These are phyloP conservation scores for Pseudogymnoascus sp. DNA, from an alignment of 2,329 filamentous ascomycete genomes.

Conservation along the genomic window DNA sequence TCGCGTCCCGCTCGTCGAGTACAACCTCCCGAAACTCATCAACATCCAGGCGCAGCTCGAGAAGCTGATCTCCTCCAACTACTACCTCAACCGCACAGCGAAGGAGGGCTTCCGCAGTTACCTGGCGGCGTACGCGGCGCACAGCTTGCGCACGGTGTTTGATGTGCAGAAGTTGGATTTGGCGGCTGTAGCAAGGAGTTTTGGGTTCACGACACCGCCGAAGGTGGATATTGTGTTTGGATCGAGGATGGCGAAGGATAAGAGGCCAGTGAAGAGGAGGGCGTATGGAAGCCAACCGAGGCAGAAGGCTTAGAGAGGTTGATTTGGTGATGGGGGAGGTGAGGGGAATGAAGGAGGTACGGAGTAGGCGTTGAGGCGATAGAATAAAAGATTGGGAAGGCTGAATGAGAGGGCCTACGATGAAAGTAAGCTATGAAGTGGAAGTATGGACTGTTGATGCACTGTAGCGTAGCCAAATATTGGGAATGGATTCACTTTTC, in stretches of 20 bases:
- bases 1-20: slow-evolving; percentile 88
- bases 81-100: slow-evolving; percentile 86
- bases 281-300: slow-evolving; percentile 74
- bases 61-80: slow-evolving; percentile 90
- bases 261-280: slow-evolving; percentile 60
- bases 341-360: neutral
- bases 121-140: slow-evolving; percentile 88
- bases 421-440: neutral
- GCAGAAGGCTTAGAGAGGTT: slow-evolving; percentile 41
- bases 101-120: slow-evolving; percentile 81
- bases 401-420: neutral
- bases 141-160: slow-evolving; percentile 75
- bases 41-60: slow-evolving; percentile 89
- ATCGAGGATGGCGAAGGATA: slow-evolving; percentile 67
- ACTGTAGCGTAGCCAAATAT: slow-evolving; percentile 1
- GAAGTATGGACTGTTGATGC: neutral
- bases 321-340: slow-evolving; percentile 31
- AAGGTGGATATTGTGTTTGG: slow-evolving; percentile 73
- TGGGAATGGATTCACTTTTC: neutral
- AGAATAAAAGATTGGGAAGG: neutral
- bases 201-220: slow-evolving; percentile 72
- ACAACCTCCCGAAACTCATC: slow-evolving; percentile 92
- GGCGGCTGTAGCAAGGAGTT: slow-evolving; percentile 76
- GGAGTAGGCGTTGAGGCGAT: slow-evolving; percentile 23
- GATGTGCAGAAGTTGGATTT: slow-evolving; percentile 78